Evolutionary conservation across 371 early-diverging fungal genomes (phyloP).

Genomic region (Mortierella sp.): DNA sequence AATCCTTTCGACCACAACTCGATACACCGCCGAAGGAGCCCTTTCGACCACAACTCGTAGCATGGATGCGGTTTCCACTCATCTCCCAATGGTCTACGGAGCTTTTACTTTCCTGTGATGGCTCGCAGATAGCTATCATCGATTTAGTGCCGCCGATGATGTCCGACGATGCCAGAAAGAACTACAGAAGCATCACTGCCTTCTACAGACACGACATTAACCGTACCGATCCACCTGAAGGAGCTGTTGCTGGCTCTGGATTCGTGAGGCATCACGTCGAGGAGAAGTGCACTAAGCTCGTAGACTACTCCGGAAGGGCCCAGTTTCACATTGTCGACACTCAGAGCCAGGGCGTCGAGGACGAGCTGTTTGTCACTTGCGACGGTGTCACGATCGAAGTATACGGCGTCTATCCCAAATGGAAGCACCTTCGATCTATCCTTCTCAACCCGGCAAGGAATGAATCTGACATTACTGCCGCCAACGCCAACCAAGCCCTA

Average conservation of each 20-base stretch:
- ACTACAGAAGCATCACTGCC: too few species aligned
- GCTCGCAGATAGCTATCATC: too few species aligned
- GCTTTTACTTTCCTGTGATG: too few species aligned
- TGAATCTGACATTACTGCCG: too few species aligned
- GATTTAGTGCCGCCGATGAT: not conserved
- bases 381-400: not conserved
- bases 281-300: not conserved
- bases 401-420: not conserved
- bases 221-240: not conserved
- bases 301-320: not conserved
- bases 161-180: too few species aligned
- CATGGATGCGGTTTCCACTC: not conserved
- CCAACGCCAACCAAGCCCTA: not conserved
- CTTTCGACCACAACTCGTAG: not conserved
- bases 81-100: too few species aligned
- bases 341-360: not conserved
- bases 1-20: not conserved
- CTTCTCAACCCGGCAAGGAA: not conserved
- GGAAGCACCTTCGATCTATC: not conserved
- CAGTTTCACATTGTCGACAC: not conserved
- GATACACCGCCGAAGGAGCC: not conserved
- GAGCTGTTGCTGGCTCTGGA: not conserved
- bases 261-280: not conserved
- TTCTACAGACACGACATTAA: not conserved
- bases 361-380: constrained; percentile 10